Evolutionary conservation across 2,329 filamentous ascomycete genomes (phyloP).

Genomic region (Lasiodiplodia sp.): DNA sequence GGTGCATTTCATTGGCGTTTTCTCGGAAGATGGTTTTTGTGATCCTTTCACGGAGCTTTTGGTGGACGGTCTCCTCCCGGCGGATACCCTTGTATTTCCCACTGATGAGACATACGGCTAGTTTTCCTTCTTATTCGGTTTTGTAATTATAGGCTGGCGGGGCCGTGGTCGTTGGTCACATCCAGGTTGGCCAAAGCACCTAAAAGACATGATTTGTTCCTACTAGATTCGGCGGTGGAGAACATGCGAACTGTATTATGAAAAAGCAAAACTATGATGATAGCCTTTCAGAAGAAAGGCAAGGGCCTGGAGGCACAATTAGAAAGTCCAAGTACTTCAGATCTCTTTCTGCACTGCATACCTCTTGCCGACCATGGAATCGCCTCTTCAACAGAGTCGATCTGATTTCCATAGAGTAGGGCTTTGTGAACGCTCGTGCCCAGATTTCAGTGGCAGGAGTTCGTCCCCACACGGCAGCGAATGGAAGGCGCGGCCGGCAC

Average conservation of each 20-base stretch:
- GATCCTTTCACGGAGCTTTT: background rate
- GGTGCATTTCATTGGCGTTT: constrained; percentile 22
- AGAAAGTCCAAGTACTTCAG: too few species aligned
- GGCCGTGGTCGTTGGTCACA: background rate
- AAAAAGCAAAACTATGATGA: background rate
- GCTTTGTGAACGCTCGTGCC: background rate
- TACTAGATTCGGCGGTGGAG: background rate
- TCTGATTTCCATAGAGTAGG: too few species aligned
- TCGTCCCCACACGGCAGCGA: constrained; percentile 6
- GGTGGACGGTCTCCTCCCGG: background rate
- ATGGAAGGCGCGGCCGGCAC: background rate
- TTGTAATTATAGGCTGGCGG: background rate
- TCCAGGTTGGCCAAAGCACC: background rate
- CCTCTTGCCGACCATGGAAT: too few species aligned
- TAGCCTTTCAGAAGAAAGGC: too few species aligned
- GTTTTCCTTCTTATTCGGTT: background rate
- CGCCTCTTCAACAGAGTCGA: too few species aligned
- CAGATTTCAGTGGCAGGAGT: constrained; percentile 2
- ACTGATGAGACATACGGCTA: constrained; percentile 3
- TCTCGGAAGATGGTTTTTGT: background rate
- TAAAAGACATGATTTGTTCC: background rate
- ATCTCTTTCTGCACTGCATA: too few species aligned
- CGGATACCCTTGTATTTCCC: constrained; percentile 22
- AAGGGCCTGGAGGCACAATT: too few species aligned
- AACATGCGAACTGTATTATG: background rate